phyloP scores from a whole-genome alignment of 1,284 basidiomycete species.

The Phylloporus sp. region DNA sequence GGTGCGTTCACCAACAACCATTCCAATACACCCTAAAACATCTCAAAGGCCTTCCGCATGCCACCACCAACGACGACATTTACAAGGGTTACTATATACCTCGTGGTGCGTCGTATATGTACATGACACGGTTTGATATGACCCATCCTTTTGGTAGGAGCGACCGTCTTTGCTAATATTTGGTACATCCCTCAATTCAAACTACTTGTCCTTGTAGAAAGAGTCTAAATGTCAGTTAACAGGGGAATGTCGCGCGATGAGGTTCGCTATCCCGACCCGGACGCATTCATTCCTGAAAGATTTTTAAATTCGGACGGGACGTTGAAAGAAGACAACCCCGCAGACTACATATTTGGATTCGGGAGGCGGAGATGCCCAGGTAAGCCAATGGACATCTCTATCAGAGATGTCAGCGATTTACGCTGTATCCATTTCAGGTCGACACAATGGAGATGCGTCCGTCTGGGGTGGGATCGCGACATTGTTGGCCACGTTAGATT shows the following conservation, averaged over 20 bases:
- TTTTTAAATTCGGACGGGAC: background rate
- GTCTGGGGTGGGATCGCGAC: background rate
- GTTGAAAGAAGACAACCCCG: background rate
- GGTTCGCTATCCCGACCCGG: background rate
- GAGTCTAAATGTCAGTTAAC: too few species aligned
- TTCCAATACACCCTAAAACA: too few species aligned
- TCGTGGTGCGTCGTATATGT: background rate
- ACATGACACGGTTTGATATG: too few species aligned
- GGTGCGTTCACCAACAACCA: background rate
- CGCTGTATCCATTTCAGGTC: too few species aligned
- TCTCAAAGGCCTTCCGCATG: background rate
- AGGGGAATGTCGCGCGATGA: slow-evolving; percentile 7
- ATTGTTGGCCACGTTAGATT: background rate
- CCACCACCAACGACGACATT: background rate
- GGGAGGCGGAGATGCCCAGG: slow-evolving; percentile 8
- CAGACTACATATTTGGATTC: background rate
- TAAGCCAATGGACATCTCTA: background rate
- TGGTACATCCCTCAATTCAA: too few species aligned
- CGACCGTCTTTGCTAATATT: background rate
- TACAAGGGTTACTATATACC: slow-evolving; percentile 7
- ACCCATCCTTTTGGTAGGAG: background rate
- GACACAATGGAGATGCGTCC: background rate
- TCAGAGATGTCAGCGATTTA: background rate
- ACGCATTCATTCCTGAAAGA: background rate
- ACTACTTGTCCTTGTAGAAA: too few species aligned